Percentiles rank a stretch among this genome's conserved stretches.
phyloP scores from a whole-genome alignment of 352 stramenopile species.

The Phytophthora hibernalis region DNA sequence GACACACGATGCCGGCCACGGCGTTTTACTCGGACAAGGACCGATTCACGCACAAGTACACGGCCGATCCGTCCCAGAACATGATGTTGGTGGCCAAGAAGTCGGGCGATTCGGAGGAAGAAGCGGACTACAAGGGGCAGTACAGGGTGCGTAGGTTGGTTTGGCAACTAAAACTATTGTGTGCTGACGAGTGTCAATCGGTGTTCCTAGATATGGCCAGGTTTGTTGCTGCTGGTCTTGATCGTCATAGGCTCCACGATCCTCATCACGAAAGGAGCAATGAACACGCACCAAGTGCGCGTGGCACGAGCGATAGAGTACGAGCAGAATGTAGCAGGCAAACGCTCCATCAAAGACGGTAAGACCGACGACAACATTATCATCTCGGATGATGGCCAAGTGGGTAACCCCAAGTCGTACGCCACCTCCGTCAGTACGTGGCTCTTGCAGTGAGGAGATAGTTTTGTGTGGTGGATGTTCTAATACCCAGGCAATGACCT shows the following conservation, averaged over 20 bases:
- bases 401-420: conserved; percentile 77
- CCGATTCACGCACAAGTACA: conserved; percentile 22
- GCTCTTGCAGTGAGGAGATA: neutral
- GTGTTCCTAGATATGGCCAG: conserved; percentile 62
- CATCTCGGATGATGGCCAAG: conserved; percentile 58
- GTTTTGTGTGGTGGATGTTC: neutral
- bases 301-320: conserved; percentile 37
- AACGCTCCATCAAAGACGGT: conserved; percentile 58
- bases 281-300: conserved; percentile 37
- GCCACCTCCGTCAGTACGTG: conserved; percentile 44
- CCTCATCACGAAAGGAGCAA: conserved; percentile 48
- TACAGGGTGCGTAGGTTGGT: conserved; percentile 38
- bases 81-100: conserved; percentile 45
- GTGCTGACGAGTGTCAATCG: conserved; percentile 25
- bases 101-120: conserved; percentile 25
- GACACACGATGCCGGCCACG: conserved; percentile 27
- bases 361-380: conserved; percentile 41
- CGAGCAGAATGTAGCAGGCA: conserved; percentile 42
- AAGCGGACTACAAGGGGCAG: conserved; percentile 54
- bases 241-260: conserved; percentile 39
- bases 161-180: conserved; percentile 1
- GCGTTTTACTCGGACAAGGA: conserved; percentile 41
- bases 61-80: conserved; percentile 27
- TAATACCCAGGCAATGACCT: neutral
- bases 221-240: conserved; percentile 57